Evolutionary conservation across 148 eudicot species (phyloP), one percentile per base, ranked within the genome.

Genomic region (Camellia lanceoleosa): DNA sequence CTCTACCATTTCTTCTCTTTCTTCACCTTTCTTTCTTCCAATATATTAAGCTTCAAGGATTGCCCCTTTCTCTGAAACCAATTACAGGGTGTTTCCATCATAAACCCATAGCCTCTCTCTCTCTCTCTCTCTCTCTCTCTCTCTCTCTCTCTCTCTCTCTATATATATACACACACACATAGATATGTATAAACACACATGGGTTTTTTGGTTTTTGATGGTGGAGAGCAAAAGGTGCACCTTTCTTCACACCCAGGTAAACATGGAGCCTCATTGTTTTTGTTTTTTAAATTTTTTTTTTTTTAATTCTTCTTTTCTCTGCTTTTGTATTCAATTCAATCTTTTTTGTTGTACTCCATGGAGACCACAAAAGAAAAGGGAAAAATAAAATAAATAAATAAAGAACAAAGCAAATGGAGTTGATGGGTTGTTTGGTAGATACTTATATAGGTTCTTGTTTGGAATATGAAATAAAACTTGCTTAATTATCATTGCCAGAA

Each of bases 211-310:
- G 75, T 38, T 42, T 41, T 73, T 73, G 23, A 73, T 55, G 76
- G 49, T 55, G 76, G 47, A 73, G 64, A 73, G 76, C 7, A 14
- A 73, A 56, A 38, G 64, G 76, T 3, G 75, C 59, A 71, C 42
- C 41, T 73, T 56, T 14, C 23, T 73, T 56, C 76, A 16, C 14
- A 15, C 76, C 46, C 47, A 73, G 76, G 76, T 73, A 73, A 73
- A 43, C 18, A 72, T 13, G 16, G 61, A 5, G 61, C 49, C 76
- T 56, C 20, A 51, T 52, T 71, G 9, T 41, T 56, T 56, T 8
- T 73, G 2, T 56, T 12, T 6, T 20, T 20, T 23, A 0, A 23
- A 23, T 0, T 23, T 23, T 23, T 23, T 23, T 23, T 23, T 23
- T 23, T 4, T 71, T 1, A 30, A 30, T 30, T 20, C 15, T 23